A percentile compares a stretch with the other conserved stretches of the same genome.
Conservation (phyloP, 495 filamentous ascomycete species). For the Elasticomyces elasticus region DNA sequence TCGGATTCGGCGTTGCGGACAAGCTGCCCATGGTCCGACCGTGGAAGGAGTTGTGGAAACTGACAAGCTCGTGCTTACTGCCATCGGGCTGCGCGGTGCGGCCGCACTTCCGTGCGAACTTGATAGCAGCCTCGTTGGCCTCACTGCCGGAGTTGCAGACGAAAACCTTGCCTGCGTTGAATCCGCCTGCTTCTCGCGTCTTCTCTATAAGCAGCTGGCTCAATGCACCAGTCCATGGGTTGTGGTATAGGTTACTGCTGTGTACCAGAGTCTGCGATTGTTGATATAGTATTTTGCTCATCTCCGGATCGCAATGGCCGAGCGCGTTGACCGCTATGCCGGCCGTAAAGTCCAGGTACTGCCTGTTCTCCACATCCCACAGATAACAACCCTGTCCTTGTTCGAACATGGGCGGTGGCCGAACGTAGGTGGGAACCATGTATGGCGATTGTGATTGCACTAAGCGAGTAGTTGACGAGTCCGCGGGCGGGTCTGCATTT, state of each 20-base stretch:
- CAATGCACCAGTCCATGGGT: conserved; percentile 81
- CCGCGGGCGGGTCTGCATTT: conserved; percentile 65
- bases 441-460: conserved; percentile 62
- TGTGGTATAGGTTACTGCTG: conserved; percentile 91
- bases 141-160: conserved; percentile 91
- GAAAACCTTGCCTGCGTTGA: conserved; percentile 77
- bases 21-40: conserved; percentile 89
- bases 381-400: conserved; percentile 77
- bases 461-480: conserved; percentile 67
- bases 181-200: conserved; percentile 63
- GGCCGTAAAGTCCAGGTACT: conserved; percentile 87
- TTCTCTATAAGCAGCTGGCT: conserved; percentile 73
- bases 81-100: conserved; percentile 60
- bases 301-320: conserved; percentile 72
- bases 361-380: conserved; percentile 79
- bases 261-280: conserved; percentile 81
- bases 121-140: conserved; percentile 95
- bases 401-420: conserved; percentile 81
- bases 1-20: conserved; percentile 93
- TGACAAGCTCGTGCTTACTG: conserved; percentile 71
- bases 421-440: conserved; percentile 92
- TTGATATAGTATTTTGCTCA: conserved; percentile 57
- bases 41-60: conserved; percentile 86
- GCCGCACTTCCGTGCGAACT: conserved; percentile 88
- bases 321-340: conserved; percentile 93